Evolutionary conservation across 805 yeast species (phyloP), one percentile per base, ranked within the genome.

Genomic region (Phaffomyces antillensis): DNA sequence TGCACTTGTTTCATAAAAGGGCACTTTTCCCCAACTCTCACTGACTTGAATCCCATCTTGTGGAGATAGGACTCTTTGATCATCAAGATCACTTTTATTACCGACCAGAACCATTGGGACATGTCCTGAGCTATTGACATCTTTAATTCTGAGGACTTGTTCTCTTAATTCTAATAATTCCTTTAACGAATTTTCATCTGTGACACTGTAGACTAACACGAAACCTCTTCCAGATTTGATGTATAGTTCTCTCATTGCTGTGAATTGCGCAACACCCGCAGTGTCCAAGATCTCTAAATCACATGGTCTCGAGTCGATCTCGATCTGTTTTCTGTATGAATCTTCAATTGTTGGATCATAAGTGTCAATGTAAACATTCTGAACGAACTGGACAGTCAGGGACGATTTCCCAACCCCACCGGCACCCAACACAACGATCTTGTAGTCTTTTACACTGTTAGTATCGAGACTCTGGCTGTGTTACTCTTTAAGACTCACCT

Each of bases 281-380:
- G 96, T 88, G 59, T 93, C 99, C 49, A 90, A 68, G 43, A 85
- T 81, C 65, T 91, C 96, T 54, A 91, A 70, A 52, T 85, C 86
- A 59, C 93, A 86, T 5, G 87, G 81, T 52, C 91, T 77, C 31
- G 89, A 95, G 62, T 91, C 96, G 32, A 91, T 81, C 56, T 83
- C 89, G 46, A 88, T 79, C 53, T 86, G 90, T 60, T 88, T 90
- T 39, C 95, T 72, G 65, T 91, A 93, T 1, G 96, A 87, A 60
- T 91, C 98, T 62, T 91, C 99, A 52, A 91, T 93, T 9, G 99
- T 93, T 9, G 99, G 98, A 59, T 91, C 98, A 66, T 91, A 91
- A 33, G 88, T 76, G 58, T 91, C 97, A 44, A 87, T 79, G 62
- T 87, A 90, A 3, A 85, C 84, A 11, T 93, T 93, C 61, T 87